Conservation (phyloP, 176 grass and related monocot species). For the Typha latifolia region DNA sequence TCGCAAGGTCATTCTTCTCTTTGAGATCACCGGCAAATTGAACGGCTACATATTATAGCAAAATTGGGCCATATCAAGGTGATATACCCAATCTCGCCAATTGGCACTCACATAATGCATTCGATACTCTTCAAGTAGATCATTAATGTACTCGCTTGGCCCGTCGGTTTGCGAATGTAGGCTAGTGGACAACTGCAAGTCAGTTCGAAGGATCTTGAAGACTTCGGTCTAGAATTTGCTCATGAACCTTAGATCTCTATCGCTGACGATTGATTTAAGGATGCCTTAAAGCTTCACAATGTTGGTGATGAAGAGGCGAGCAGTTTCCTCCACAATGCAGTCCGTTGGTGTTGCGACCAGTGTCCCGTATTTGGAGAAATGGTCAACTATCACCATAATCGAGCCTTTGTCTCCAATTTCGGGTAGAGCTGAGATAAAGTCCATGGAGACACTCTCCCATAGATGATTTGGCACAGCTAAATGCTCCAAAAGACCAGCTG, state of each 20-base stretch:
- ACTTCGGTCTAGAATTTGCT: neutral
- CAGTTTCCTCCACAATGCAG: neutral
- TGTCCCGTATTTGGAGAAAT: neutral
- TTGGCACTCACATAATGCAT: neutral
- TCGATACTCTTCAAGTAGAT: neutral
- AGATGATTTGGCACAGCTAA: neutral
- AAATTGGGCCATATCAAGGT: neutral
- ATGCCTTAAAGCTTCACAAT: neutral
- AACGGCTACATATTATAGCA: neutral
- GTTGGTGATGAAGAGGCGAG: neutral
- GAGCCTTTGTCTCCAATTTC: neutral
- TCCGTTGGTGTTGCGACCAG: neutral
- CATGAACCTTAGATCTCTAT: neutral
- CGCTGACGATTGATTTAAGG: neutral
- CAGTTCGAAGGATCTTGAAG: neutral
- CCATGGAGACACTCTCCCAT: neutral
- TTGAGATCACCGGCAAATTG: neutral
- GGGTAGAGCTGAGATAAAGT: neutral
- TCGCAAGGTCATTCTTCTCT: neutral
- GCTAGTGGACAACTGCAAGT: neutral
- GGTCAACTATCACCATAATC: no score
- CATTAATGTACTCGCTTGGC: neutral
- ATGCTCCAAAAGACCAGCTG: no score
- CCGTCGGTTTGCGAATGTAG: neutral
- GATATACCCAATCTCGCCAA: neutral